These are phyloP conservation scores for Chlorella sp. DNA, from an alignment of 139 green algal species.

Conservation along the genomic window DNA sequence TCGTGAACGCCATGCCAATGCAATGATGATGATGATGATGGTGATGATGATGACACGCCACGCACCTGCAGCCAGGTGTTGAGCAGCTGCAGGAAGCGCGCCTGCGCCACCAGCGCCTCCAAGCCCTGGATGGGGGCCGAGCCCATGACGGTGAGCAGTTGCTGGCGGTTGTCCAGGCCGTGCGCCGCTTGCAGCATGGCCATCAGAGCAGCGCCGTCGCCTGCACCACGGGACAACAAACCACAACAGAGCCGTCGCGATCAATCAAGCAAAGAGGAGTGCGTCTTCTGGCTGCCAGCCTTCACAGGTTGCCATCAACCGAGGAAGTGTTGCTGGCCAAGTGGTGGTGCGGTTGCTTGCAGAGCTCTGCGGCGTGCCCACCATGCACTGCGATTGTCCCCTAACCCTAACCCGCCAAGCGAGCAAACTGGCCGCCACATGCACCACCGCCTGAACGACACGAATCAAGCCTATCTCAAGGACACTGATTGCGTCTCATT, in stretches of 20 bases:
- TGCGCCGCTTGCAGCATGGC: neutral
- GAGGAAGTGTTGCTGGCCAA: neutral
- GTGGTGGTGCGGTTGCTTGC: neutral
- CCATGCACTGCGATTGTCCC: no score
- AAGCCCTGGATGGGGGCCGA: neutral
- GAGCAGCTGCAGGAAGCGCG: neutral
- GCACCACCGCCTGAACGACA: neutral
- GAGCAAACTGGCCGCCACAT: neutral
- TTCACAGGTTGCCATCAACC: neutral
- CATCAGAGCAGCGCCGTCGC: neutral
- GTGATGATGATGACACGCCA: no score
- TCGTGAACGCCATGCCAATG: no score
- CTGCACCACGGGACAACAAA: neutral
- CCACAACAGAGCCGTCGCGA: neutral
- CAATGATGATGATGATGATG: no score
- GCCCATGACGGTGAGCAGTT: neutral
- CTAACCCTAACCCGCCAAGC: no score
- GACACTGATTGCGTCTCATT: neutral
- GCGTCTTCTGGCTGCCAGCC: neutral
- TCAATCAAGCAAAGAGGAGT: neutral
- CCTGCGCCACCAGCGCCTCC: neutral
- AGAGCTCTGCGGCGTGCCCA: neutral
- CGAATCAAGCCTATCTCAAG: neutral
- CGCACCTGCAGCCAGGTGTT: neutral
- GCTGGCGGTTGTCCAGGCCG: neutral